Evolutionary conservation across 208 protist species (phyloP).

Genomic region (Phytomonas francai): DNA sequence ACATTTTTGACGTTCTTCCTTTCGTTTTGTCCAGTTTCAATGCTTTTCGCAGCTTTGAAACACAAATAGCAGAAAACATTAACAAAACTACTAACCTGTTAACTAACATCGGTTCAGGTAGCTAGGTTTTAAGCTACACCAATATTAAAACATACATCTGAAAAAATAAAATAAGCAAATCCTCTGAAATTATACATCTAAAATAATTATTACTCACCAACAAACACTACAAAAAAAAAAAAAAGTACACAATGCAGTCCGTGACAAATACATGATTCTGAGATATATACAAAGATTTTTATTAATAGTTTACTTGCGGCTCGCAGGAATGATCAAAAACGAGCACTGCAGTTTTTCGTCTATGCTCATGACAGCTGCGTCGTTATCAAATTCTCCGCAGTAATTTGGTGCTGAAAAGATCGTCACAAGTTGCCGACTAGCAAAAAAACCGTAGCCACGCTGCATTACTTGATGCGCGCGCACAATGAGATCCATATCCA

Average conservation of each 20-base stretch:
- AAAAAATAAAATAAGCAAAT: too few species aligned
- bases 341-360: conserved; percentile 97
- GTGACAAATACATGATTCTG: too few species aligned
- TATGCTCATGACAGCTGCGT: conserved; percentile 96
- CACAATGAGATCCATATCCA: conserved; percentile 99
- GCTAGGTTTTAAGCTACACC: too few species aligned
- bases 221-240: too few species aligned
- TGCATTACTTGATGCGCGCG: conserved; percentile 98
- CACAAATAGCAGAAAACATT: conserved; percentile 1
- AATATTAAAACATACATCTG: too few species aligned
- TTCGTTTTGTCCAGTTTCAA: conserved; percentile 5
- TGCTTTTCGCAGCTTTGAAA: conserved; percentile 1
- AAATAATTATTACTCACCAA: too few species aligned
- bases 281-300: conserved; percentile 10
- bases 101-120: too few species aligned
- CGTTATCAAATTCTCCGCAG: conserved; percentile 99
- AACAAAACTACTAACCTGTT: too few species aligned
- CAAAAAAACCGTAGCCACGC: conserved; percentile 99
- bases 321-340: conserved; percentile 86
- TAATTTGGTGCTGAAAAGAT: too few species aligned
- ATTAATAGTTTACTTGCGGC: too few species aligned
- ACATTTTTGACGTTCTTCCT: conserved; percentile 4
- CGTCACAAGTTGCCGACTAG: conserved; percentile 97
- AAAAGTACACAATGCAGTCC: too few species aligned
- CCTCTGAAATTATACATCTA: too few species aligned